Conservation (phyloP, 129 eudicot species). For the Flaveria linearis region DNA sequence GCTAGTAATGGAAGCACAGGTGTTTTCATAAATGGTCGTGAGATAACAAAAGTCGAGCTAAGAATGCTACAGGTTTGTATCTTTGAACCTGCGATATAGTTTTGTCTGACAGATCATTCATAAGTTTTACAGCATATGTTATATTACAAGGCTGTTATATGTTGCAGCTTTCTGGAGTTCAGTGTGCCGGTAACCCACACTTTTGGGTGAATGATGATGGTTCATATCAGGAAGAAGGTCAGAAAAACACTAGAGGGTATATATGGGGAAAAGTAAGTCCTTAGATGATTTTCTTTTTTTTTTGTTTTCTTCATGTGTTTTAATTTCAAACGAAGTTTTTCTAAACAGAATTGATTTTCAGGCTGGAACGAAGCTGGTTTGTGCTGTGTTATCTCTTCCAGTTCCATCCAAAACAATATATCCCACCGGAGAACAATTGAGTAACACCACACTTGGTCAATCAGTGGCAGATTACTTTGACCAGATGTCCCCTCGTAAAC, state of each 20-base stretch:
- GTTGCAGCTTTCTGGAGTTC: slow-evolving; percentile 92
- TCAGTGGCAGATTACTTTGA: slow-evolving; percentile 68
- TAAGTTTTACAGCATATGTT: not conserved
- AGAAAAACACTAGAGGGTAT: slow-evolving; percentile 91
- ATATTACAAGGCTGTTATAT: not conserved
- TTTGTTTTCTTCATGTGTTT: not conserved
- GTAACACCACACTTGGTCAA: slow-evolving; percentile 43
- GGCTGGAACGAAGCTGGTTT: slow-evolving; percentile 95
- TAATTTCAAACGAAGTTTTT: not conserved
- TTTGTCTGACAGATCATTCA: not conserved
- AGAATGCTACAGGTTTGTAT: slow-evolving; percentile 90
- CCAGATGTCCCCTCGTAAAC: slow-evolving; percentile 60
- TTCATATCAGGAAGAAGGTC: slow-evolving; percentile 99
- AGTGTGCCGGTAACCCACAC: slow-evolving; percentile 99
- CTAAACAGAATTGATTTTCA: slow-evolving; percentile 33
- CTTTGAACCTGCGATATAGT: not conserved
- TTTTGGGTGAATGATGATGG: slow-evolving; percentile 99
- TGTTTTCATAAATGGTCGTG: slow-evolving; percentile 93
- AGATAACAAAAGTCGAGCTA: slow-evolving; percentile 91
- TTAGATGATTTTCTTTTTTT: not conserved
- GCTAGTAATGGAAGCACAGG: slow-evolving; percentile 96
- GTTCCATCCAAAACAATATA: slow-evolving; percentile 72
- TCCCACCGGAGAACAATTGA: slow-evolving; percentile 65
- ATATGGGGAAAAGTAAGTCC: slow-evolving; percentile 94
- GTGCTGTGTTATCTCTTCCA: slow-evolving; percentile 92